Conservation (phyloP, 2,329 filamentous ascomycete species). For the Trichophaea hybrida region DNA sequence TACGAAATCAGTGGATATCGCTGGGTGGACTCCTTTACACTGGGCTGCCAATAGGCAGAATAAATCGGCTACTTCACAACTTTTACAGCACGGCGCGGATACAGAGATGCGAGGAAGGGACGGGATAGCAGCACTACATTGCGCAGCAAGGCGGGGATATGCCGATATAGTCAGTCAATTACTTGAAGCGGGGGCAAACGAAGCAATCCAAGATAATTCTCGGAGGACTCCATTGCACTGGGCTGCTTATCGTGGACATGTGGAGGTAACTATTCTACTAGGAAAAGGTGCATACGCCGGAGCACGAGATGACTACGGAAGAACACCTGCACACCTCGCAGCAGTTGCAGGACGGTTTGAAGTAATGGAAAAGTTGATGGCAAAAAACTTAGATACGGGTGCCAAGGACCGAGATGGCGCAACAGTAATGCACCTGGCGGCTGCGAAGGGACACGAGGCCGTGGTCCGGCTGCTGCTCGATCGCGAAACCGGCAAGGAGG, state of each 20-base stretch:
- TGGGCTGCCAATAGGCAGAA: neutral
- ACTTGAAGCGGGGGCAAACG: conserved; percentile 14
- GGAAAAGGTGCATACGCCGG: neutral
- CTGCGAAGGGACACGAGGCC: conserved; percentile 26
- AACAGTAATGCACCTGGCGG: conserved; percentile 11
- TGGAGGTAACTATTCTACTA: neutral
- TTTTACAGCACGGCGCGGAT: neutral
- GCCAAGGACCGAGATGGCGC: neutral
- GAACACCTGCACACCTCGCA: neutral
- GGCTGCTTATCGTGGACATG: conserved; percentile 2
- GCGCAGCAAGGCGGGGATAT: conserved; percentile 10
- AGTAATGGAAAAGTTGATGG: neutral
- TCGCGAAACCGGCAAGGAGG: neutral
- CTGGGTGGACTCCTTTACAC: neutral
- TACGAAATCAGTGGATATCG: neutral
- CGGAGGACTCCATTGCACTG: conserved; percentile 4
- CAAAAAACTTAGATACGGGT: neutral
- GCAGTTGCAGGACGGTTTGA: neutral
- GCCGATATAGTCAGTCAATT: conserved; percentile 10
- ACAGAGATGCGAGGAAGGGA: neutral
- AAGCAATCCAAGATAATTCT: neutral
- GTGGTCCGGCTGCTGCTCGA: conserved; percentile 23
- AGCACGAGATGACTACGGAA: neutral
- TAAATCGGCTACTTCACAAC: neutral
- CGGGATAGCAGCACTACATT: neutral